Percentiles rank a stretch among this genome's conserved stretches.
Conservation (phyloP, 805 yeast genomes). For the Candida sithepensis region DNA sequence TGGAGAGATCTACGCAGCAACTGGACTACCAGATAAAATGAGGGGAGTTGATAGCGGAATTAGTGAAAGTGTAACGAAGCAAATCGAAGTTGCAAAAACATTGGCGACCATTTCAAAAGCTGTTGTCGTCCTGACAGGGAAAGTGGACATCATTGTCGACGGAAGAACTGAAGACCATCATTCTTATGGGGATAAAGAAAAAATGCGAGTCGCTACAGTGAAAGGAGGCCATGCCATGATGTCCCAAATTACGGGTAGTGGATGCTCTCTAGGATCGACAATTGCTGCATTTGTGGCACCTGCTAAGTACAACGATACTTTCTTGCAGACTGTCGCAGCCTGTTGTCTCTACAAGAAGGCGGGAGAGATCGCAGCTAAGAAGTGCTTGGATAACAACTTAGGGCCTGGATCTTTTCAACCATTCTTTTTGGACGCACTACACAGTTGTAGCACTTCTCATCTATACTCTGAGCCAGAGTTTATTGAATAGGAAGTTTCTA, state of each 20-base stretch:
- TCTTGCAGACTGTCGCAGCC: slow-evolving; percentile 51
- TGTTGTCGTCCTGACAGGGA: slow-evolving; percentile 73
- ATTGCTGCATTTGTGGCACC: slow-evolving; percentile 54
- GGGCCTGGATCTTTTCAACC: slow-evolving; percentile 58
- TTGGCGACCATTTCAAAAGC: slow-evolving; percentile 51
- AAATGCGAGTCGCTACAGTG: slow-evolving; percentile 33
- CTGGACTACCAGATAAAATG: slow-evolving; percentile 50
- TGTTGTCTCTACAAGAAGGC: slow-evolving; percentile 57
- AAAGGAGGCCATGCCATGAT: slow-evolving; percentile 60
- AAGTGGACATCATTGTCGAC: slow-evolving; percentile 46
- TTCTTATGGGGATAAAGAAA: slow-evolving; percentile 2
- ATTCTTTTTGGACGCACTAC: slow-evolving; percentile 42
- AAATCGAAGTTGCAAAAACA: slow-evolving; percentile 38
- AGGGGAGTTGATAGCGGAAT: slow-evolving; percentile 64
- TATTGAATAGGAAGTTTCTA: not conserved
- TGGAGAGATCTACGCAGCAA: slow-evolving; percentile 68
- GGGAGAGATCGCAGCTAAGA: slow-evolving; percentile 48
- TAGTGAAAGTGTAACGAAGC: slow-evolving; percentile 1
- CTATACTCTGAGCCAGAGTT: slow-evolving; percentile 1
- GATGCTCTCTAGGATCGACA: slow-evolving; percentile 76
- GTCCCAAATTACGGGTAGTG: slow-evolving; percentile 75
- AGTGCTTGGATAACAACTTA: slow-evolving; percentile 9
- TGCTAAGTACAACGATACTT: slow-evolving; percentile 37
- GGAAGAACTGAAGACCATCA: slow-evolving; percentile 30
- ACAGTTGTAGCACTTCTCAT: slow-evolving; percentile 6